A percentile compares a stretch with the other conserved stretches of the same genome.
Conservation (phyloP, 169 alveolate genomes). For the Cryptosporidium sp. region DNA sequence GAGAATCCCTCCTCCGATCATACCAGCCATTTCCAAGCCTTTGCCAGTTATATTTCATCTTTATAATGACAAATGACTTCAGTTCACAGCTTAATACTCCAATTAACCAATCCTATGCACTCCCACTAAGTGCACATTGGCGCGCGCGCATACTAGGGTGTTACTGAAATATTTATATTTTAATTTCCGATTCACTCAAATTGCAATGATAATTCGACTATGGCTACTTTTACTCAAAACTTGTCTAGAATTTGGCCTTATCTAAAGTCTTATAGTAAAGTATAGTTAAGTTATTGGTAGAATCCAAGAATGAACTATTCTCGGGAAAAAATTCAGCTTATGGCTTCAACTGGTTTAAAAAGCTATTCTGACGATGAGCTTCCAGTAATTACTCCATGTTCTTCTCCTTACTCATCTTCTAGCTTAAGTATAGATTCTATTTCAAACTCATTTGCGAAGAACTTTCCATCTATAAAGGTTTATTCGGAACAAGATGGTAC, state of each 20-base stretch:
- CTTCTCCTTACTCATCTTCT: neutral
- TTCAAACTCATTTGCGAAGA: neutral
- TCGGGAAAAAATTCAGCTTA: constrained; percentile 1
- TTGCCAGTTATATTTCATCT: constrained; percentile 69
- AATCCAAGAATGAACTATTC: neutral
- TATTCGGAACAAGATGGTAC: constrained; percentile 58
- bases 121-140: constrained; percentile 57
- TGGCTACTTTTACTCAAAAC: neutral
- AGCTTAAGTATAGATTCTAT: neutral
- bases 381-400: constrained; percentile 51
- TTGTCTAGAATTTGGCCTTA: neutral
- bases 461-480: constrained; percentile 22
- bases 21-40: constrained; percentile 50
- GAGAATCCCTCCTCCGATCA: constrained; percentile 23
- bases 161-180: neutral
- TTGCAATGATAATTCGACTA: neutral
- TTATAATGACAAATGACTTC: neutral
- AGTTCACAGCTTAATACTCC: neutral
- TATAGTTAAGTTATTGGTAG: neutral
- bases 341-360: neutral
- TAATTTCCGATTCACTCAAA: neutral
- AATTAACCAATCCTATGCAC: constrained; percentile 17
- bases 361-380: constrained; percentile 20
- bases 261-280: neutral
- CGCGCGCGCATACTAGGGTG: constrained; percentile 61